Base-by-base conservation (phyloP, 2,329 filamentous ascomycete genomes). In the Fusarium domesticum region DNA sequence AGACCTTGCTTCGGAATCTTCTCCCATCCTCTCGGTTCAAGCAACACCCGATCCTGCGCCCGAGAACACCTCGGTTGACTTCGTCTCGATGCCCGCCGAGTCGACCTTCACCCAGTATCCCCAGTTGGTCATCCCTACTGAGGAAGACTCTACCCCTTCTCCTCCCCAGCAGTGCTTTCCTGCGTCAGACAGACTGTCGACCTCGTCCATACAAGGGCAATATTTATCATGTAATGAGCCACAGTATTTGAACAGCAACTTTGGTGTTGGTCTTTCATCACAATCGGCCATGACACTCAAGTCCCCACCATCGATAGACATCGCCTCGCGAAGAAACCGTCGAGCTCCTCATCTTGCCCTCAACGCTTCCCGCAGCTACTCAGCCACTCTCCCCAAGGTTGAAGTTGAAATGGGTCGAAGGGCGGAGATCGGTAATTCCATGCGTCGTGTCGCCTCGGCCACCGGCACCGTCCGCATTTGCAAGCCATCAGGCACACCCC, bases 381-480 rank as follows among this genome's bases (percentile, higher is more conserved):
- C 74, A 0, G 69, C 52, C 3, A 63, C 58, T 18, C 67, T 66
- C 3, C 71, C 75, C 6, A 75, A 73, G 60, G 74, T 74, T 1
- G 73, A 68, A 2, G 53, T 74, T 5, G 78, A 80, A n/a, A 60
- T 69, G 41, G 56, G 67, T 15, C 70, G 71, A 53, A 65, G 74
- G 23, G 53, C 64, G 15, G 75, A 78, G 18, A 63, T 69, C 15
- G 64, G 70, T 2, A 70, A 70, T 47, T 72, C 75, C 2, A 77
- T 81, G 64, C 72, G 76, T 18, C 73, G 78, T 33, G 77, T 80
- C 34, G 71, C 73, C 12, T 81, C 78, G 3, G 70, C 74, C 7
- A 73, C 70, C 4, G 73, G 76, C 6, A 58, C 64, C 18, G 63
- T 59, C 3, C 60, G 67, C 31, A 57, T 69, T 18, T 59, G 56